Base-by-base conservation (phyloP, 345 rosid genomes). In the Murraya paniculata region DNA sequence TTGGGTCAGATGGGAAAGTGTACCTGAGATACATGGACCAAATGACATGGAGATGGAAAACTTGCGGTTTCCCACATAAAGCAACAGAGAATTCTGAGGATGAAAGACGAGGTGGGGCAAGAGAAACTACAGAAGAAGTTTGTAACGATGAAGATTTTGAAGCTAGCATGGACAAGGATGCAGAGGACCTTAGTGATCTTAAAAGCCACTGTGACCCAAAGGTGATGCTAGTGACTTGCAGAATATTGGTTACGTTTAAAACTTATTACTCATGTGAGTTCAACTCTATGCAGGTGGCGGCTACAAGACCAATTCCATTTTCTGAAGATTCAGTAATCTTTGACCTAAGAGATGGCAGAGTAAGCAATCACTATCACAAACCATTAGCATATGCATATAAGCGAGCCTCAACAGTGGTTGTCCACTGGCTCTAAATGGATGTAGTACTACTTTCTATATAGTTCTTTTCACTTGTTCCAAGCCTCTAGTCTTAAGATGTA, bases 271-370 rank as follows among this genome's bases (percentile, higher is more conserved):
- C 45, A 36, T 53, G 72, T 53, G 21, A 72, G 25, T 62, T 24
- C n/a, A 11, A 39, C 71, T n/a, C 48, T 64, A 69, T 72, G 72
- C 92, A 91, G 93, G 91, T 90, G 16, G 87, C 91, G 69, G 48
- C 84, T 31, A 89, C 92, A 60, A 82, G 96, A 83, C 94, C 90
- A 53, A 87, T 89, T 66, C 89, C 87, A 55, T 89, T 89, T 73
- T 85, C 92, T 7, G 90, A 88, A 50, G 88, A 87, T 80, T 85
- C 88, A 11, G 83, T 85, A 22, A 77, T 90, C 65, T 90, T 89
- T 25, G 92, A 88, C 90, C 90, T 89, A 39, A 81, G 85, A 84
- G 95, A 91, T 70, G 86, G 92, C 84, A 86, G 95, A 77, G 95
- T 91, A 88, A 89, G 95, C 64, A 78, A 55, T 55, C 71, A 74